These are phyloP conservation scores for Ascochyta koolunga DNA, from an alignment of 2,329 filamentous ascomycete genomes.

Conservation along the genomic window DNA sequence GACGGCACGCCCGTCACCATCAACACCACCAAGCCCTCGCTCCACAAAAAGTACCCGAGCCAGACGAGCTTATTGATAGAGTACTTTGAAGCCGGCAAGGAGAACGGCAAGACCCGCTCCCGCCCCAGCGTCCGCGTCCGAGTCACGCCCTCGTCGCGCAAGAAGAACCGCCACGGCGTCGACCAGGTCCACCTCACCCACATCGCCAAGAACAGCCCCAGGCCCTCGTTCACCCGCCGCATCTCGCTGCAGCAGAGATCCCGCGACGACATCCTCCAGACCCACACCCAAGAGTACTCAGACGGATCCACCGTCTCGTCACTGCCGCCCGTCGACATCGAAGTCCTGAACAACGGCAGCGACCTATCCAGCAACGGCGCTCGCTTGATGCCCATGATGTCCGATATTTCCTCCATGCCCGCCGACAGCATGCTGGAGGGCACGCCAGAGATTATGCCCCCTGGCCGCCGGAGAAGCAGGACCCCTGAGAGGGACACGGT, in stretches of 20 bases:
- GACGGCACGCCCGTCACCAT: conserved; percentile 94
- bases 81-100: conserved; percentile 86
- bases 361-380: conserved; percentile 69
- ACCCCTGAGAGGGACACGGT: conserved; percentile 54
- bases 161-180: conserved; percentile 60
- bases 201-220: conserved; percentile 70
- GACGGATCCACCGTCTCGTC: conserved; percentile 79
- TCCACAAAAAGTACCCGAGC: conserved; percentile 65
- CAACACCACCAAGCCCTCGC: conserved; percentile 70
- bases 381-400: conserved; percentile 70
- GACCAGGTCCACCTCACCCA: conserved; percentile 89
- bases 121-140: conserved; percentile 82
- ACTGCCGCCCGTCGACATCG: conserved; percentile 80
- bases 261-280: conserved; percentile 42
- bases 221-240: conserved; percentile 70
- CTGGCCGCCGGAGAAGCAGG: conserved; percentile 57
- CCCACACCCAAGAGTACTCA: conserved; percentile 62
- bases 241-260: conserved; percentile 65
- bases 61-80: conserved; percentile 93
- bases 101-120: conserved; percentile 64
- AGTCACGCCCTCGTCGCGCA: conserved; percentile 73
- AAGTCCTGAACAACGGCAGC: conserved; percentile 76
- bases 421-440: conserved; percentile 73
- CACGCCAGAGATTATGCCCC: conserved; percentile 52
- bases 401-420: conserved; percentile 85